Evolutionary conservation across 2,329 filamentous ascomycete genomes (phyloP), one percentile per base, ranked within the genome.

Genomic region (Simplicillium sp.): DNA sequence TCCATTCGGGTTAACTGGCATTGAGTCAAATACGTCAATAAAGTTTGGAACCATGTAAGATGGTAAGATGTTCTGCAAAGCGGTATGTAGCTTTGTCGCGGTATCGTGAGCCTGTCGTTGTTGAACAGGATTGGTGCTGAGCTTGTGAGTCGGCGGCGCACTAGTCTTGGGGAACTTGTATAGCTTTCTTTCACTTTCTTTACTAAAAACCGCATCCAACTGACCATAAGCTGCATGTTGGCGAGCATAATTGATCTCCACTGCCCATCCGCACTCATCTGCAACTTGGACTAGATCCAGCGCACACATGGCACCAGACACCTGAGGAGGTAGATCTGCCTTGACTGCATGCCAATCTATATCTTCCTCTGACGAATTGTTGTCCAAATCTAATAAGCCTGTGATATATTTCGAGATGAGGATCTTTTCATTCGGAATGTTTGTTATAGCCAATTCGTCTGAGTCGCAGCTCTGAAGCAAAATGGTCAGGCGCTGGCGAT

Each of bases 171-270:
- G 54, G 35, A 57, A 57, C 3, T 38, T 32, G 43, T 55, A 53
- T 11, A 53, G 2, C 3, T 38, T 39, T 12, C 51, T 42, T 7
- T 4, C 29, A 0, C 33, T 13, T 8, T 13, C 29, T n/a, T 28
- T 12, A 4, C 11, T 4, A 39, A 59, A 59, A 2, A 59, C 31
- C n/a, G 49, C 54, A 18, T 58, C 55, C 0, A 58, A 14, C 1
- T 46, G 51, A 11, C 55, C 55, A 1, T 38, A 40, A n/a, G 51
- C 53, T 3, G 38, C 37, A 16, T 29, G 29, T 29, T 66, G 66
- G 13, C 59, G 54, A 0, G 70, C 72, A 46, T 68, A 70, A 41
- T 61, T 60, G 4, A 61, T 47, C 15, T 72, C 64, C 15, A 72
- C 68, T 17, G 63, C 52, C 43, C 66, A 74, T n/a, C 68, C 68